A percentile compares a stretch with the other conserved stretches of the same genome.
Evolutionary conservation across 2,329 filamentous ascomycete species (phyloP).

Genomic region (Colletotrichum eleusines): DNA sequence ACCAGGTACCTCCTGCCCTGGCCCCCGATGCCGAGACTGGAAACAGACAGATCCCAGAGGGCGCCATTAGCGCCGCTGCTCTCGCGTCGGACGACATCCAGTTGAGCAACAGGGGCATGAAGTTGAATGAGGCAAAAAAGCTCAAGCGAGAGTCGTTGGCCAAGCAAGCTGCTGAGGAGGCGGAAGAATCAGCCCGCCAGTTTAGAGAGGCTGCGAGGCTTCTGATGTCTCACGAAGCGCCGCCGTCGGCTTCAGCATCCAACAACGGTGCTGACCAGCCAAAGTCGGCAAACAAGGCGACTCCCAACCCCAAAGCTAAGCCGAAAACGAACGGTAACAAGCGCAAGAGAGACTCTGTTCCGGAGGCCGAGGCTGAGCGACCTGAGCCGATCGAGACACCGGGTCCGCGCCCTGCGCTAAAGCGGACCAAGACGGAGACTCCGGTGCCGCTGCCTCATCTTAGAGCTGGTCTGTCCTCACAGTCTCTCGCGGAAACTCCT

Average conservation of each 20-base stretch:
- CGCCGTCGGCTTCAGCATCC: constrained; percentile 37
- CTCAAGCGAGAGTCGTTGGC: constrained; percentile 75
- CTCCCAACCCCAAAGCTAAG: constrained; percentile 46
- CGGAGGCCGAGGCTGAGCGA: constrained; percentile 48
- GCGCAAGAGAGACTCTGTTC: constrained; percentile 59
- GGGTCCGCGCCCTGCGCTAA: constrained; percentile 55
- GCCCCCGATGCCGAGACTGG: constrained; percentile 64
- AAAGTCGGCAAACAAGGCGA: constrained; percentile 46
- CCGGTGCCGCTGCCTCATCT: constrained; percentile 63
- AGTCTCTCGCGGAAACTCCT: constrained; percentile 39
- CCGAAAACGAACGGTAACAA: constrained; percentile 56
- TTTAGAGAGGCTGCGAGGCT: constrained; percentile 62
- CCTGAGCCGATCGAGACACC: constrained; percentile 47
- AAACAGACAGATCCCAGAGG: constrained; percentile 66
- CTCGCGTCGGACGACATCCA: constrained; percentile 71
- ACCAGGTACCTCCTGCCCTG: constrained; percentile 56
- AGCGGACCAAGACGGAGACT: constrained; percentile 69
- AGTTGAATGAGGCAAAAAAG: constrained; percentile 82
- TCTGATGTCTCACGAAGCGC: constrained; percentile 54
- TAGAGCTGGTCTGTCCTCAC: constrained; percentile 46
- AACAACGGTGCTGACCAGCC: constrained; percentile 48
- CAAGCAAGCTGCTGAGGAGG: constrained; percentile 72
- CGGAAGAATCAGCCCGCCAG: constrained; percentile 67
- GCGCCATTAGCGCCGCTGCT: constrained; percentile 69
- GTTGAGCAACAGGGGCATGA: constrained; percentile 79